Percentiles rank a stretch among this genome's conserved stretches.
Conservation (phyloP, 1,284 basidiomycete species). For the Ganoderma boninense region DNA sequence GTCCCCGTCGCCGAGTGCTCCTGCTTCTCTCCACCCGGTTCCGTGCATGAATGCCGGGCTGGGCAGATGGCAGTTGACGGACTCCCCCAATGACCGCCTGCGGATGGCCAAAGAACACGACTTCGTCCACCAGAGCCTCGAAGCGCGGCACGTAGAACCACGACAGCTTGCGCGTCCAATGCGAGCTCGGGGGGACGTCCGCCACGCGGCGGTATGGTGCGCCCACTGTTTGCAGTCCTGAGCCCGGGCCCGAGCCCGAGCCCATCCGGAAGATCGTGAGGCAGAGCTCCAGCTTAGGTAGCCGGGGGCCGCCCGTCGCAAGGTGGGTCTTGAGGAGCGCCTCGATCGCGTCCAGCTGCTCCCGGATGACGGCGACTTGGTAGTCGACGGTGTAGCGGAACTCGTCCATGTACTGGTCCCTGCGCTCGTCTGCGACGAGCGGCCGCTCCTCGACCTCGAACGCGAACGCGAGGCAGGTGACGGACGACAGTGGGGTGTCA, state of each 20-base stretch:
- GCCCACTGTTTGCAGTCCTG: background rate
- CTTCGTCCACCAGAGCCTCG: background rate
- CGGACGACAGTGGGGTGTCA: background rate
- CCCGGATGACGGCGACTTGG: background rate
- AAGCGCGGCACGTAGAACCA: background rate
- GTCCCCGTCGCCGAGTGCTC: background rate
- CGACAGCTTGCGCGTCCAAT: background rate
- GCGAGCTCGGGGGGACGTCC: slow-evolving; percentile 1
- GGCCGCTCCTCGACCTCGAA: background rate
- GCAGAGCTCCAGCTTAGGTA: background rate
- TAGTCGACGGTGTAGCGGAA: background rate
- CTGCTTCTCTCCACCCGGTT: background rate
- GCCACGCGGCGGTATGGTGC: background rate
- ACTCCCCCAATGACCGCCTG: background rate
- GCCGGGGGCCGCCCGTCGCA: background rate
- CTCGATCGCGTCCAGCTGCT: background rate
- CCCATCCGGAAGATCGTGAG: background rate
- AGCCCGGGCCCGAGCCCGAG: background rate
- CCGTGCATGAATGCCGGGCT: background rate
- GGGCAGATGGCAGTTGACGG: background rate
- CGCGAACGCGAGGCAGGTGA: background rate
- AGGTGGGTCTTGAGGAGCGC: slow-evolving; percentile 1
- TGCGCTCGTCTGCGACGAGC: background rate
- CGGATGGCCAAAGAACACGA: background rate
- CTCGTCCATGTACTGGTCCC: background rate